A percentile compares a stretch with the other conserved stretches of the same genome.
Conservation (phyloP, 148 eudicot genomes). For the Rhododendron ovatum region DNA sequence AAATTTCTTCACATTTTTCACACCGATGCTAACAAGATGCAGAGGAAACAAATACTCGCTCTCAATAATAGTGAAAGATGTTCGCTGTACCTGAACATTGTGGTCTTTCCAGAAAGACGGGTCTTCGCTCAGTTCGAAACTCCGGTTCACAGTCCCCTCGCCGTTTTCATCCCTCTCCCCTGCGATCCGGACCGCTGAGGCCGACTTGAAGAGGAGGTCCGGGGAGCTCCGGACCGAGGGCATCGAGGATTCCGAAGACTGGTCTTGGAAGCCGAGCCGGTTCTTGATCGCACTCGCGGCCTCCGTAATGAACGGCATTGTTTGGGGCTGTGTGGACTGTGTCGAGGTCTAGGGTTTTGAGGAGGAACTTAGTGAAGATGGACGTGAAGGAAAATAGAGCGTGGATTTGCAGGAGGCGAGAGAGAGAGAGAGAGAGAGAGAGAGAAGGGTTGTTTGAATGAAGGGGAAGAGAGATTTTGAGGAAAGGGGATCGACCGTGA, state of each 20-base stretch:
- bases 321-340: background rate
- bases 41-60: background rate
- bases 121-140: constrained; percentile 74
- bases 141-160: constrained; percentile 26
- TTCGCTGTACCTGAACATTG: constrained; percentile 70
- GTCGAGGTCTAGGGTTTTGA: background rate
- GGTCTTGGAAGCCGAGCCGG: constrained; percentile 57
- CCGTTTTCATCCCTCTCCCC: constrained; percentile 32
- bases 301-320: constrained; percentile 59
- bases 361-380: background rate
- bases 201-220: constrained; percentile 48
- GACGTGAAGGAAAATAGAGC: background rate
- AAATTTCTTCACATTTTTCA: too few species aligned
- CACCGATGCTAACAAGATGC: background rate
- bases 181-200: constrained; percentile 40
- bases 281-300: constrained; percentile 59
- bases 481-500: background rate
- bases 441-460: background rate
- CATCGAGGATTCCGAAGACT: constrained; percentile 26
- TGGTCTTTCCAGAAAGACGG: constrained; percentile 95
- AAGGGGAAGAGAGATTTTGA: background rate
- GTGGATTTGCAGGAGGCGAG: background rate
- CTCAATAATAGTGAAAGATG: background rate
- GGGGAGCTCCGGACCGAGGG: constrained; percentile 48
- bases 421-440: background rate